phyloP scores from a whole-genome alignment of 139 green algal genomes.

The Ettlia oleoabundans region DNA sequence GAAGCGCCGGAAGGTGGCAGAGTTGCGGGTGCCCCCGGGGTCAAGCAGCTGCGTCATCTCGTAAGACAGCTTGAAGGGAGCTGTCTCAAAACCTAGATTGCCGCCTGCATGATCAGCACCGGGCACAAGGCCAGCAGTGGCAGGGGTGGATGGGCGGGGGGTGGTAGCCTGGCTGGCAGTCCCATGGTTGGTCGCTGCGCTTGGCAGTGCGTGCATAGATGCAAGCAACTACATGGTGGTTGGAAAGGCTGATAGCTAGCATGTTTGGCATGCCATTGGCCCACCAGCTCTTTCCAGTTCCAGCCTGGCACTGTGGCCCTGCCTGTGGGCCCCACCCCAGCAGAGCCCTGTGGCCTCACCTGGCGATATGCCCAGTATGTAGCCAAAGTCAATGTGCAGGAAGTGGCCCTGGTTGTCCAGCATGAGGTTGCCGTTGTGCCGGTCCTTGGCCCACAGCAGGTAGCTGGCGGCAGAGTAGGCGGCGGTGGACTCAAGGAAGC shows the following conservation, averaged over 20 bases:
- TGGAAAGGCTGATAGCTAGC: too few species aligned
- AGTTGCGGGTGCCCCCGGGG: constrained; percentile 56
- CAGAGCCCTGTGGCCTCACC: too few species aligned
- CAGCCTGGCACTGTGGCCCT: background rate
- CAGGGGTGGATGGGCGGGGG: background rate
- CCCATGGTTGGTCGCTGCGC: too few species aligned
- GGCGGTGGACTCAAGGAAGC: constrained; percentile 87
- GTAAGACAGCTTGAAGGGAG: constrained; percentile 97
- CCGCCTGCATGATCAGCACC: too few species aligned
- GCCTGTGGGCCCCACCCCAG: background rate
- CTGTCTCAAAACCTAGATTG: constrained; percentile 93
- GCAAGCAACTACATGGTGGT: too few species aligned
- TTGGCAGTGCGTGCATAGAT: too few species aligned
- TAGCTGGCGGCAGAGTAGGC: constrained; percentile 91
- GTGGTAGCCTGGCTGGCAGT: too few species aligned
- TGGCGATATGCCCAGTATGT: constrained; percentile 91
- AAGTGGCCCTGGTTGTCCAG: constrained; percentile 91
- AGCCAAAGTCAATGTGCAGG: constrained; percentile 99
- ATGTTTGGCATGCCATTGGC: too few species aligned
- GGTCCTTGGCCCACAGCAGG: constrained; percentile 94
- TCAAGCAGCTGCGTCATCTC: constrained; percentile 99
- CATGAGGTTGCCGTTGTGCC: constrained; percentile 99
- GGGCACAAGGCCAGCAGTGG: background rate
- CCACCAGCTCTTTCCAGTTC: background rate
- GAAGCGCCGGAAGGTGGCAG: constrained; percentile 56